Base-by-base conservation (phyloP, 2,329 filamentous ascomycete genomes). In the Fusarium sororula region DNA sequence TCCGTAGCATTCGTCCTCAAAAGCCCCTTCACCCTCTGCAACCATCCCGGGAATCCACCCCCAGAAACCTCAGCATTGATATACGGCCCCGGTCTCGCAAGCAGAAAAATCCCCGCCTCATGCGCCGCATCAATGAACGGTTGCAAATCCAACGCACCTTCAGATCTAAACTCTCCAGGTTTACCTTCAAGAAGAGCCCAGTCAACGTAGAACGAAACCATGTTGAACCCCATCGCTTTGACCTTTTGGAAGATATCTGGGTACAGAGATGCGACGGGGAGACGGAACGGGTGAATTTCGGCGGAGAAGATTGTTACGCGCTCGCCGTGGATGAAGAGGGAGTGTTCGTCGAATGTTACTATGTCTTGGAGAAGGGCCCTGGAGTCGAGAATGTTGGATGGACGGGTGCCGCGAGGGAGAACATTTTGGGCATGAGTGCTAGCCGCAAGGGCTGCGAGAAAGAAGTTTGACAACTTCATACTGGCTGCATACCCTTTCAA, bases 221-320 rank as follows among this genome's bases (percentile, higher is more conserved):
- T 88, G 76, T 93, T 96, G 83, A 94, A 95, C 0, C 94, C 94
- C 4, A 95, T 83, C 1, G 93, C 91, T 81, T 93, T 95, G 81
- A 96, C 90, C 82, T 97, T 97, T 77, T 96, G 91, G 75, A 97
- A 92, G 5, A 96, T 79, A 74, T 96, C 94, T 14, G 93, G 85
- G 85, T 91, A 87, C 1, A 87, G 78, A 2, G 81, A 82, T 1
- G 85, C 84, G 0, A 86, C 84, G 0, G 86, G 85, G 3, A 87
- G 80, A 3, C 86, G 83, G 62, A 86, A 95, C 0, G 92, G 92
- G 78, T 95, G 93, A 7, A 94, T 87, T 79, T 95, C 93, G 44
- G 90, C 93, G 47, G 89, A 91, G 80, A 92, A 94, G 41, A 95
- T 86, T 79, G 94, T 90, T 50, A 93, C 84, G 15, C 92, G 87